Evolutionary conservation across 345 rosid species (phyloP), one percentile per base, ranked within the genome.

Genomic region (Litchi chinensis): DNA sequence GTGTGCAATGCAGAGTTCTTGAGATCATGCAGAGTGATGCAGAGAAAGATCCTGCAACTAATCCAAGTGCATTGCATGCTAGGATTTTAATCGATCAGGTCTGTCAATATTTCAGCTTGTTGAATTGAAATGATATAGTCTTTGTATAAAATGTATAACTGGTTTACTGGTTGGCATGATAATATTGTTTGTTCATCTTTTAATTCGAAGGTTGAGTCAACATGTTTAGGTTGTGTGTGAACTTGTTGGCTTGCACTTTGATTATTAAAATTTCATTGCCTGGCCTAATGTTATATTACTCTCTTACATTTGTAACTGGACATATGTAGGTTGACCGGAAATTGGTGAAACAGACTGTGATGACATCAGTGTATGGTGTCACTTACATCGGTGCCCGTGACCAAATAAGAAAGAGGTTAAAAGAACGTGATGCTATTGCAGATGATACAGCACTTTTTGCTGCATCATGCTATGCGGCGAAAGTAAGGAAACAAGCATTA

Each of bases 291-390:
- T 77, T 63, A 32, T 79, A 15, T 57, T 67, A 79, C 80, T 74
- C 43, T 18, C 40, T 81, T 50, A 62, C 50, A 65, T 73, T 76
- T 74, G 44, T 70, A 66, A 81, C 71, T 77, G 78, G 75, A 81
- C 78, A 71, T 81, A 32, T 66, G 66, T 82, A 97, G 99, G 99
- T 97, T 77, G 98, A 97, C 83, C 84, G 98, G 80, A 94, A 94
- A 81, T 86, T 94, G 80, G 99, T 97, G 68, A 97, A 97, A 90
- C 99, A 97, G 89, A 97, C 99, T 46, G 99, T 93, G 82, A 97
- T 97, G 99, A 97, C 99, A 64, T 92, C 99, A 46, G 98, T 97
- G 54, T 97, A 97, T 81, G 99, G 99, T 60, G 99, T 97, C 83
- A 97, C 99, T 64, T 93, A 90, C 75, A 81, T 85, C 79, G 99